Evolutionary conservation across 257 asterid genomes (phyloP).

Genomic region (Anisodus acutangulus): DNA sequence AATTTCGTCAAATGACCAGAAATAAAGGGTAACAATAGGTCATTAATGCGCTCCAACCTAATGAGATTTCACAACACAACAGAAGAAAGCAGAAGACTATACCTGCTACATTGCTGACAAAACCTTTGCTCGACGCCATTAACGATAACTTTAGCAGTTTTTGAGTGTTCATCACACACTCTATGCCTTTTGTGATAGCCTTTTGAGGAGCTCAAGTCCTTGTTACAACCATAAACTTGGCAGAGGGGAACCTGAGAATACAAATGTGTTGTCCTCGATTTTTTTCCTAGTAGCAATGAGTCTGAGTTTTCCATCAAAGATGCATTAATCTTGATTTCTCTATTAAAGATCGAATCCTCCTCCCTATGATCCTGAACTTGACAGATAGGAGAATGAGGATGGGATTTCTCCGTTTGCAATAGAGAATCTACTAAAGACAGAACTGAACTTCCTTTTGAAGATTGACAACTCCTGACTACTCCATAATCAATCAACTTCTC

Average conservation of each 20-base stretch:
- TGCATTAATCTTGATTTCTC: slow-evolving; percentile 22
- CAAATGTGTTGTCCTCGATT: slow-evolving; percentile 37
- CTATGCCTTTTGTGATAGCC: slow-evolving; percentile 70
- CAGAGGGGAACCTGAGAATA: slow-evolving; percentile 48
- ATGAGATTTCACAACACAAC: neutral
- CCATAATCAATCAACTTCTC: slow-evolving; percentile 19
- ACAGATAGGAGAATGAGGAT: no score
- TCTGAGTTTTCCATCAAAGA: slow-evolving; percentile 13
- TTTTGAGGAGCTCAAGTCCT: slow-evolving; percentile 62
- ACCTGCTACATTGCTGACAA: slow-evolving; percentile 92
- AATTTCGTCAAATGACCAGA: neutral
- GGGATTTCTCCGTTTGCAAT: no score
- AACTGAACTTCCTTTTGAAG: no score
- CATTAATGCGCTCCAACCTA: neutral
- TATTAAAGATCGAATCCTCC: neutral
- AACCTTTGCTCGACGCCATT: slow-evolving; percentile 65
- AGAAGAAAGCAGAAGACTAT: neutral
- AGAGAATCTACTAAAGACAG: no score
- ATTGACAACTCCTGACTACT: slow-evolving; percentile 29
- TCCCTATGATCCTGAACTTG: no score
- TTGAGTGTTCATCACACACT: slow-evolving; percentile 71
- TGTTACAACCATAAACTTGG: slow-evolving; percentile 66
- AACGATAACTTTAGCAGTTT: slow-evolving; percentile 63
- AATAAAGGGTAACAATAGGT: neutral
- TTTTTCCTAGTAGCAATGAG: slow-evolving; percentile 40